Conservation (phyloP, 177 flowering plant genomes). For the Vitis hybrid region DNA sequence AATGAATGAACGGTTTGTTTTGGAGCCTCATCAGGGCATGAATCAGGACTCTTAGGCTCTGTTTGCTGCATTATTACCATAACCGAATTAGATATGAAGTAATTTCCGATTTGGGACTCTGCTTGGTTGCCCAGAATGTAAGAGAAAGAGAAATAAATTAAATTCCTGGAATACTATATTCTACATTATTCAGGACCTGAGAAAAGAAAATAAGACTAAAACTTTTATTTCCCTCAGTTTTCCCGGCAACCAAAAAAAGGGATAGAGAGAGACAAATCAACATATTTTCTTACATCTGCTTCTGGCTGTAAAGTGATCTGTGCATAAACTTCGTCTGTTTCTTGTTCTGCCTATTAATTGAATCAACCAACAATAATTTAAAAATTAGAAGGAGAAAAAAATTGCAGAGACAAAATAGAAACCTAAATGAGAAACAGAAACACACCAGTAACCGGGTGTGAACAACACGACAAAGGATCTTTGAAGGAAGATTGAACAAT, state of each 20-base stretch:
- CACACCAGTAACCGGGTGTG: slow-evolving; percentile 49
- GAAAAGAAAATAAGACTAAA: too few species aligned
- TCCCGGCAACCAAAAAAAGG: background rate
- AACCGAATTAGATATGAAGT: background rate
- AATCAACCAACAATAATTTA: slow-evolving; percentile 2
- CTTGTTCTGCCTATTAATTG: slow-evolving; percentile 59
- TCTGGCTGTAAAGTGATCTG: slow-evolving; percentile 65
- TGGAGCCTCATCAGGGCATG: slow-evolving; percentile 34
- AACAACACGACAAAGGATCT: slow-evolving; percentile 66
- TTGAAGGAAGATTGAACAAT: slow-evolving; percentile 46
- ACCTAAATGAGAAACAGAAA: background rate
- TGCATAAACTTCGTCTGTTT: slow-evolving; percentile 75
- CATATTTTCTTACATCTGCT: slow-evolving; percentile 38
- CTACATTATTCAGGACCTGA: too few species aligned
- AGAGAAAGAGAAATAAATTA: background rate
- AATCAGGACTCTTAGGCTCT: slow-evolving; percentile 50
- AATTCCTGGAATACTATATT: too few species aligned
- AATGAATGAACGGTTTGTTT: slow-evolving; percentile 46
- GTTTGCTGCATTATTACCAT: slow-evolving; percentile 36
- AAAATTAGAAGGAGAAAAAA: background rate
- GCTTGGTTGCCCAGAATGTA: background rate
- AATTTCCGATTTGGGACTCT: background rate
- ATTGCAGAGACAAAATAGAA: background rate
- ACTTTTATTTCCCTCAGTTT: background rate
- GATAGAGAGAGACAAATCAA: background rate